Conservation (phyloP, 2,329 filamentous ascomycete species). For the Grosmannia serpens region DNA sequence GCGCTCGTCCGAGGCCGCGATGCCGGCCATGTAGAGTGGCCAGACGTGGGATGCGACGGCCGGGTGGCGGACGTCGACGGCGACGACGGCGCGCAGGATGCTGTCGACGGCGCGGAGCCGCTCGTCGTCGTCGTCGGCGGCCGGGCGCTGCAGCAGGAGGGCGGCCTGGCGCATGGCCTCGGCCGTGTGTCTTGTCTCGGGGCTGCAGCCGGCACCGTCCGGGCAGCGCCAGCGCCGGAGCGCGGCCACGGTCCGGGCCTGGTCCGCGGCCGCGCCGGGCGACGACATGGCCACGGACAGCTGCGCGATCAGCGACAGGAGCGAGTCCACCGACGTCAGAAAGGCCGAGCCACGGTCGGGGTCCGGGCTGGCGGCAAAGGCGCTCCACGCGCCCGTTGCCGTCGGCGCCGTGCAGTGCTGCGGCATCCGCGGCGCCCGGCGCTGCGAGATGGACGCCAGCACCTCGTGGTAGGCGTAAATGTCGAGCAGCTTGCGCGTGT, state of each 20-base stretch:
- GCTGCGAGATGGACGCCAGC: neutral
- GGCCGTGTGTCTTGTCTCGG: conserved; percentile 1
- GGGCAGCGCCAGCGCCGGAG: neutral
- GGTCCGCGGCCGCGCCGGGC: too few species aligned
- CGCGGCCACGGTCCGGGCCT: neutral
- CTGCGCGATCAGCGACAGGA: conserved; percentile 3
- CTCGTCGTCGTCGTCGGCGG: neutral
- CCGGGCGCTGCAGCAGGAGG: neutral
- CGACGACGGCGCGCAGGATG: neutral
- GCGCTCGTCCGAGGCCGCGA: neutral
- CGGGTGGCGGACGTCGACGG: neutral
- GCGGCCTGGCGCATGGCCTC: conserved; percentile 6
- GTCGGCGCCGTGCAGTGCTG: too few species aligned
- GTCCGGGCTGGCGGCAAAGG: neutral
- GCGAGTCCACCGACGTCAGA: conserved; percentile 3
- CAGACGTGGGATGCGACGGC: conserved; percentile 3
- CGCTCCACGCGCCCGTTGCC: conserved; percentile 2
- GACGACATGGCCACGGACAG: neutral
- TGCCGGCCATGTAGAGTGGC: conserved; percentile 5
- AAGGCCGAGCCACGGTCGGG: neutral
- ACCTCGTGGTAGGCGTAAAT: neutral
- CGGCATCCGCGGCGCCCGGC: neutral
- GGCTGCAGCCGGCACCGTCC: neutral
- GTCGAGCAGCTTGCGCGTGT: neutral
- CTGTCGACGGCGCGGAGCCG: neutral